These are phyloP conservation scores for Ochromonas danica DNA, from an alignment of 108 stramenopile genomes.

Conservation along the genomic window DNA sequence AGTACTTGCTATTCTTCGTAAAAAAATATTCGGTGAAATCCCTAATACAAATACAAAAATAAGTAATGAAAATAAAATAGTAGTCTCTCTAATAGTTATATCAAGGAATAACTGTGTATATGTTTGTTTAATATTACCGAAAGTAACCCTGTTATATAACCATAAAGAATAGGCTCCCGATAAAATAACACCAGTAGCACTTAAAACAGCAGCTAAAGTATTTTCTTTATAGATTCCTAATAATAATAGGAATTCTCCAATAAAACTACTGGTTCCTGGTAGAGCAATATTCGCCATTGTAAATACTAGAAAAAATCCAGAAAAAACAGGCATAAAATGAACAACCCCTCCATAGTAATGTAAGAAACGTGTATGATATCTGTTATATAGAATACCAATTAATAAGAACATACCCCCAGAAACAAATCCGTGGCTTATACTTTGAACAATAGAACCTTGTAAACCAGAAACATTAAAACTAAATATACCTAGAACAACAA, in stretches of 20 bases:
- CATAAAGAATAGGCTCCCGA: constrained; percentile 39
- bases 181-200: constrained; percentile 33
- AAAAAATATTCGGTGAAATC: constrained; percentile 40
- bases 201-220: constrained; percentile 3
- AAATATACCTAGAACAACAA: constrained; percentile 50
- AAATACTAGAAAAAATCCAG: constrained; percentile 35
- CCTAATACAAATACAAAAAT: constrained; percentile 34
- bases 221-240: constrained; percentile 36
- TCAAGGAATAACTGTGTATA: constrained; percentile 6
- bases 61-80: constrained; percentile 41
- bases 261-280: constrained; percentile 33
- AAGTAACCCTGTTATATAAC: constrained; percentile 37
- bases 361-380: constrained; percentile 47
- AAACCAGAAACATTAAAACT: constrained; percentile 51
- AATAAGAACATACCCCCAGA: constrained; percentile 49
- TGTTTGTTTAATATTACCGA: constrained; percentile 34
- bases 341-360: constrained; percentile 49
- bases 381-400: constrained; percentile 52
- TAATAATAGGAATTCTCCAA: constrained; percentile 39
- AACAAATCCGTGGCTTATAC: constrained; percentile 48
- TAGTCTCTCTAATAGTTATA: constrained; percentile 24
- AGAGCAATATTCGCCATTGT: constrained; percentile 35
- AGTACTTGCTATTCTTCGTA: constrained; percentile 10
- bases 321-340: constrained; percentile 35
- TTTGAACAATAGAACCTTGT: constrained; percentile 54